These are phyloP conservation scores for Nissolia schottii DNA, from an alignment of 306 rosid genomes.

Conservation along the genomic window DNA sequence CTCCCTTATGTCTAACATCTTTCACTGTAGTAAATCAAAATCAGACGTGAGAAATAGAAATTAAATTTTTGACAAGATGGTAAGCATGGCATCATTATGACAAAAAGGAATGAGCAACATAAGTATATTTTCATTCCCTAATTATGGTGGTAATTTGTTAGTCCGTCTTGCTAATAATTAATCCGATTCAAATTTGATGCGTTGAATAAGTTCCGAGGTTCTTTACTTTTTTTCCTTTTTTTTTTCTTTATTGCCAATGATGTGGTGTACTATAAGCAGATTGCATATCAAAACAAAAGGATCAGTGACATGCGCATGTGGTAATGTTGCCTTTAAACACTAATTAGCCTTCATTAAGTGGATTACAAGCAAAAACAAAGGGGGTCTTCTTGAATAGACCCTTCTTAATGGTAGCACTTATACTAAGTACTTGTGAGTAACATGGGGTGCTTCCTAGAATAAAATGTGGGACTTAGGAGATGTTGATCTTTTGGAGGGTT, in stretches of 20 bases:
- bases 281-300: background rate
- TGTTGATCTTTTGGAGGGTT: conserved; percentile 25
- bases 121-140: background rate
- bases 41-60: conserved; percentile 9
- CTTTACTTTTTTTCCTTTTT: background rate
- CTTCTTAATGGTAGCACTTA: background rate
- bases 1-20: conserved; percentile 13
- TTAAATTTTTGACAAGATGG: background rate
- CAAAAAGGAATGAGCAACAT: background rate
- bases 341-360: conserved; percentile 12
- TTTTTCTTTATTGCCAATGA: conserved; percentile 7
- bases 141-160: conserved; percentile 12
- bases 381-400: conserved; percentile 23
- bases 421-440: conserved; percentile 9
- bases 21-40: conserved; percentile 15
- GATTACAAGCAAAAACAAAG: background rate
- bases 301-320: conserved; percentile 26
- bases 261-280: background rate
- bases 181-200: conserved; percentile 5
- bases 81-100: background rate
- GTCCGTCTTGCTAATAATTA: background rate
- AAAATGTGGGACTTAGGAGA: conserved; percentile 25
- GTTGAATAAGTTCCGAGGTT: background rate
- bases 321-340: conserved; percentile 1
- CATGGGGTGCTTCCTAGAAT: conserved; percentile 40